Percentiles rank a stretch among this genome's conserved stretches.
Conservation (phyloP, 1,284 basidiomycete genomes). For the Porodaedalea pini region DNA sequence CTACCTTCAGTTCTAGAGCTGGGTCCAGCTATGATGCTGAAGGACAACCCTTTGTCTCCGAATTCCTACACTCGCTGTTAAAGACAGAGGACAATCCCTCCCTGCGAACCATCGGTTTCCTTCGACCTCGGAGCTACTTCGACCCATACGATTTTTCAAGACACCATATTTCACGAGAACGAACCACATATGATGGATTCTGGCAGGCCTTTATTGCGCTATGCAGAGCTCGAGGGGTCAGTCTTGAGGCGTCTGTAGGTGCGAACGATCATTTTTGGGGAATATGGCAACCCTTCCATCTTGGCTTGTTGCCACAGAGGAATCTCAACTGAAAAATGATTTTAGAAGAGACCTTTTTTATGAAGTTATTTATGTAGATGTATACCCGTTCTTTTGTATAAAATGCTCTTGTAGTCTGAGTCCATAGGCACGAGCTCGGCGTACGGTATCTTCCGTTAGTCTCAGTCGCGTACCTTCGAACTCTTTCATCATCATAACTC, state of each 20-base stretch:
- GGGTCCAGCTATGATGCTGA: not conserved
- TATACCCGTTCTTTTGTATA: too few relatives aligned
- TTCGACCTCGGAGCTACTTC: conserved; percentile 13
- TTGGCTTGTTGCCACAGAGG: conserved; percentile 4
- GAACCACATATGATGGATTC: not conserved
- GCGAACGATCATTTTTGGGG: conserved; percentile 10
- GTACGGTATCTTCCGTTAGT: not conserved
- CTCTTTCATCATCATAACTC: not conserved
- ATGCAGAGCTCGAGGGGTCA: conserved; percentile 5
- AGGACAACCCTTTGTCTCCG: not conserved
- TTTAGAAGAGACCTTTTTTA: too few relatives aligned
- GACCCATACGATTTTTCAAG: not conserved
- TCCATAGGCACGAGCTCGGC: not conserved
- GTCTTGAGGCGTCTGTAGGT: conserved; percentile 15
- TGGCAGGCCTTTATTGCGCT: conserved; percentile 7
- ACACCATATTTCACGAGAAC: not conserved
- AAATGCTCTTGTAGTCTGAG: too few relatives aligned
- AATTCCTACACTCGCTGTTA: conserved; percentile 10
- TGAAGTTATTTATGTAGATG: too few relatives aligned
- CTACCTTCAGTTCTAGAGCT: not conserved
- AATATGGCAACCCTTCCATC: conserved; percentile 14
- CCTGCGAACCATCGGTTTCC: conserved; percentile 13
- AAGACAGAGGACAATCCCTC: conserved; percentile 2
- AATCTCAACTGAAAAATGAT: too few relatives aligned
- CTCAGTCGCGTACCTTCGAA: not conserved